Conservation (phyloP, 345 rosid genomes). For the Corchorus capsularis region DNA sequence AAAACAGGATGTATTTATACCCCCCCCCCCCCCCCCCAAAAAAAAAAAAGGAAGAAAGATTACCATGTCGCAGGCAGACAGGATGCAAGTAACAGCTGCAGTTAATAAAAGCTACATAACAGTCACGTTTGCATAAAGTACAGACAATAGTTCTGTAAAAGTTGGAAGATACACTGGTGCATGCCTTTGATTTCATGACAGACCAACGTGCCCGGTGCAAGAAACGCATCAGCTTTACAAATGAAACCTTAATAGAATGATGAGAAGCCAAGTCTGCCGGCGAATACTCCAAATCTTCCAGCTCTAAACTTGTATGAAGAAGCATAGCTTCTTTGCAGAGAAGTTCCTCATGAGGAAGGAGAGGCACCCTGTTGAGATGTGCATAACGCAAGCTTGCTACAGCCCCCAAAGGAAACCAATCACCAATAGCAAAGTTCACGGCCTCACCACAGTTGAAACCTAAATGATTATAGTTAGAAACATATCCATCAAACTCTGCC, state of each 20-base stretch:
- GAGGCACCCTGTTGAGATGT: slow-evolving; percentile 80
- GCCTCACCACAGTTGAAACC: slow-evolving; percentile 99
- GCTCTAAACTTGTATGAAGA: slow-evolving; percentile 48
- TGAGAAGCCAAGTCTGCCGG: slow-evolving; percentile 58
- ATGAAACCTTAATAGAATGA: slow-evolving; percentile 57
- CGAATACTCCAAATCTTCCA: slow-evolving; percentile 62
- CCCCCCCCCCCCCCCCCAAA: no score
- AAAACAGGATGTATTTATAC: neutral
- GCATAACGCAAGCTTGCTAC: slow-evolving; percentile 93
- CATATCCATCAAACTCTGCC: slow-evolving; percentile 6
- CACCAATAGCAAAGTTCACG: slow-evolving; percentile 96
- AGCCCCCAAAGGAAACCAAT: slow-evolving; percentile 97
- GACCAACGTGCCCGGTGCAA: slow-evolving; percentile 84
- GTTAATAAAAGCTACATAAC: slow-evolving; percentile 79
- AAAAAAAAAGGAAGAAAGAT: neutral
- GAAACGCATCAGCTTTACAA: slow-evolving; percentile 80
- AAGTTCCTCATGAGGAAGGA: slow-evolving; percentile 98
- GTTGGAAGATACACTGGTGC: slow-evolving; percentile 53
- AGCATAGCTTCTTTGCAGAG: slow-evolving; percentile 95
- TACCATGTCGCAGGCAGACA: slow-evolving; percentile 92
- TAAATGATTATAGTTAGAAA: slow-evolving; percentile 34
- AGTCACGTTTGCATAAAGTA: slow-evolving; percentile 90
- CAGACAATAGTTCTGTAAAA: slow-evolving; percentile 70
- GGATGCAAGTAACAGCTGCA: slow-evolving; percentile 69
- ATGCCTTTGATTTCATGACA: slow-evolving; percentile 63